Conservation (phyloP, 2,329 filamentous ascomycete species). For the Penicillium oxalicum region DNA sequence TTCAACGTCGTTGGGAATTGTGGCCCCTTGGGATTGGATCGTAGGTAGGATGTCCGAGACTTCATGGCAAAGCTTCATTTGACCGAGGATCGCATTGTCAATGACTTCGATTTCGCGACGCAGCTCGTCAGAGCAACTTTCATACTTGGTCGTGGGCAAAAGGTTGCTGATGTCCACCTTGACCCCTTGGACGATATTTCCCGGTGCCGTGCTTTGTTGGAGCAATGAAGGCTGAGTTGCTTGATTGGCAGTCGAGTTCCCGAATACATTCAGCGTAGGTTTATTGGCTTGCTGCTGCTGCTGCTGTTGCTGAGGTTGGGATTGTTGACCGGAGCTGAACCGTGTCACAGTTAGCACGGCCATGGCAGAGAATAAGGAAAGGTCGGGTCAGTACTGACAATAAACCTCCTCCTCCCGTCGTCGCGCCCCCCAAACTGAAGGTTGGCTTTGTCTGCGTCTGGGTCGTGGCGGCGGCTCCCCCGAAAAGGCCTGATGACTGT, state of each 20-base stretch:
- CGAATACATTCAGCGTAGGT: conserved; percentile 37
- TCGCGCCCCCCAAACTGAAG: conserved; percentile 28
- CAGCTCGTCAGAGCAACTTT: conserved; percentile 76
- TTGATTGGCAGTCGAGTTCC: conserved; percentile 26
- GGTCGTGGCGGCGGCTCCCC: conserved; percentile 19
- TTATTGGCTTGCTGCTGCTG: conserved; percentile 42
- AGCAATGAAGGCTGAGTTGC: conserved; percentile 23
- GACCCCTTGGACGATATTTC: conserved; percentile 57
- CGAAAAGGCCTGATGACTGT: conserved; percentile 6
- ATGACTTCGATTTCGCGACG: conserved; percentile 71
- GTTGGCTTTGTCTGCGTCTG: conserved; percentile 33
- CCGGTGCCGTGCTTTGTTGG: conserved; percentile 28
- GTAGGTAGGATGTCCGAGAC: conserved; percentile 65
- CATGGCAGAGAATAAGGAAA: background rate
- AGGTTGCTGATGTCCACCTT: conserved; percentile 74
- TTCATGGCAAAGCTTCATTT: conserved; percentile 67
- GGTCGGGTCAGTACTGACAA: conserved; percentile 27
- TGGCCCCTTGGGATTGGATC: conserved; percentile 59
- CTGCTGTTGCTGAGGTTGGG: conserved; percentile 22
- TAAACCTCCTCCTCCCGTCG: conserved; percentile 23
- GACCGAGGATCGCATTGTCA: conserved; percentile 72
- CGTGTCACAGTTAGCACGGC: conserved; percentile 1
- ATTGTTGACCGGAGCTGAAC: conserved; percentile 19
- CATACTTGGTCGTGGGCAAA: conserved; percentile 82
- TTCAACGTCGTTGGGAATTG: conserved; percentile 60